Base-by-base conservation (phyloP, 257 asterid species). In the Salvia miltiorrhiza region DNA sequence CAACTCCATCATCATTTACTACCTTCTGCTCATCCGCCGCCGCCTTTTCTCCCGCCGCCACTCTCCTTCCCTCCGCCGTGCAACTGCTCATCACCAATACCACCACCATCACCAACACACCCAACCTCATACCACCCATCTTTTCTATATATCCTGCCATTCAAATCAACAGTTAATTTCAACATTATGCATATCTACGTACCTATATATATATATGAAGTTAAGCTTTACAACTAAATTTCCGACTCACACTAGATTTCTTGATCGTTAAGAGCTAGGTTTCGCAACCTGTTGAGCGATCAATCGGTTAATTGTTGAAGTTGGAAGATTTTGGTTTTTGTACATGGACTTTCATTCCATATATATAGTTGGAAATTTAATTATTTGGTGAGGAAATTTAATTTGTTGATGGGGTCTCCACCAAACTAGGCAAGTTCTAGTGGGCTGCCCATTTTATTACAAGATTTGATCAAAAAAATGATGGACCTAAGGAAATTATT, bases 361-460 rank as follows among this genome's bases (percentile, higher is more conserved):
- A 58, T 44, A 67, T 69, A 75, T 79, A 70, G 74, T 28, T 24
- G 40, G 50, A 53, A 30, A 55, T 16, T n/a, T n/a, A n/a, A n/a
- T 48, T 9, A 68, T 52, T 14, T 37, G 28, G 60, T 37, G 28
- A 64, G 61, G 66, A 23, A 33, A 54, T 60, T 43, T 43, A 26
- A 59, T 60, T 43, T 16, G 76, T 67, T 7, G 73, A 77, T 80
- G 80, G 81, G 69, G 55, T 61, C 53, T 73, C 89, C 95, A 83
- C 95, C 82, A 77, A 67, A 76, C 39, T 81, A 74, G 85, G 85
- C 88, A 81, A 80, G 43, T 67, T 26, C 7, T 76, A 81, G 90
- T 87, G 94, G 93, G 65, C 65, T 80, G 63, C 80, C 82, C 81
- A 72, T 65, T 70, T 19, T 44, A 64, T 70, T 49, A 71, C 13